A percentile compares a stretch with the other conserved stretches of the same genome.
These are phyloP conservation scores for Dactylellina leptospora DNA, from an alignment of 2,329 filamentous ascomycete species.

Conservation along the genomic window DNA sequence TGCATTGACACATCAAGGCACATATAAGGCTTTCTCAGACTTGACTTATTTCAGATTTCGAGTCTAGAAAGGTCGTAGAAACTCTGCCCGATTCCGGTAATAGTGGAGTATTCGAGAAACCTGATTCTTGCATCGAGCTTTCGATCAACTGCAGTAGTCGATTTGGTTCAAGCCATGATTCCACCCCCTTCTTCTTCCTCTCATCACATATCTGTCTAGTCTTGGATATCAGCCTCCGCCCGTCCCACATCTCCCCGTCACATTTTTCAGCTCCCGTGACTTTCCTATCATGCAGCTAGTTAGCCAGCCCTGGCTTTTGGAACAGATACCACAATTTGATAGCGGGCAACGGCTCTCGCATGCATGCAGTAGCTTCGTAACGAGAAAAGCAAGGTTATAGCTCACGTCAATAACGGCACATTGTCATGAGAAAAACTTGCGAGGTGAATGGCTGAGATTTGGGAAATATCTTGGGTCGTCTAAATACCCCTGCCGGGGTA, in stretches of 20 bases:
- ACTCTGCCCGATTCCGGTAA: constrained; percentile 13
- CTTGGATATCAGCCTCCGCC: background rate
- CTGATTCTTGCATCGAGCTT: background rate
- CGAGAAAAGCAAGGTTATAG: too few species aligned
- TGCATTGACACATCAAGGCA: constrained; percentile 6
- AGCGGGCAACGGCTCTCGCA: constrained; percentile 17
- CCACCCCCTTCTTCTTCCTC: background rate
- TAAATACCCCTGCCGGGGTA: too few species aligned
- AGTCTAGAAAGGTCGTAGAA: background rate
- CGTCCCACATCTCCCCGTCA: constrained; percentile 1
- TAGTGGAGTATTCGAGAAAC: background rate
- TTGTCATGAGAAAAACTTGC: too few species aligned
- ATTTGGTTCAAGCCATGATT: background rate
- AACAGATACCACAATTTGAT: constrained; percentile 7
- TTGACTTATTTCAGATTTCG: constrained; percentile 27
- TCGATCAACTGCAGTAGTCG: constrained; percentile 1
- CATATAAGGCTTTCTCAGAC: background rate
- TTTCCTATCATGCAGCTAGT: constrained; percentile 35
- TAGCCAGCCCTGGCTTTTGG: constrained; percentile 3
- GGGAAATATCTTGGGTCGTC: too few species aligned
- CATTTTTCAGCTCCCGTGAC: constrained; percentile 30
- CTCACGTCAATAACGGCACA: too few species aligned
- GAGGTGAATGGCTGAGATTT: too few species aligned
- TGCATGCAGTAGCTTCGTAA: constrained; percentile 24
- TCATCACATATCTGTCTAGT: background rate